Percentiles rank a stretch among this genome's conserved stretches.
Conservation (phyloP, 2,329 filamentous ascomycete species). For the Fusarium sp. region DNA sequence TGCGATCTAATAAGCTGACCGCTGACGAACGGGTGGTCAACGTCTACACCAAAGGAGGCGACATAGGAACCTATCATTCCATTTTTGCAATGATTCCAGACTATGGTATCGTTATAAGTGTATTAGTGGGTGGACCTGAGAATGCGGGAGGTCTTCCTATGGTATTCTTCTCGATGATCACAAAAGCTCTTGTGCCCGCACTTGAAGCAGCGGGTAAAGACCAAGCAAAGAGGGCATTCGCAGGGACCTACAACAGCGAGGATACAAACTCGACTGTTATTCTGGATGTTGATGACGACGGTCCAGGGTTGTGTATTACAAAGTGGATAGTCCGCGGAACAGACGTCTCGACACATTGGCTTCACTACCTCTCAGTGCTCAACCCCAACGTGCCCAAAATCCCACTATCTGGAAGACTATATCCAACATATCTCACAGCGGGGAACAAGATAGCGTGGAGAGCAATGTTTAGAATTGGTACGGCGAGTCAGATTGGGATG, state of each 20-base stretch:
- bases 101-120: slow-evolving; percentile 1
- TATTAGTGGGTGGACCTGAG: neutral
- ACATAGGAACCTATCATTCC: slow-evolving; percentile 3
- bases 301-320: neutral
- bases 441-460: neutral
- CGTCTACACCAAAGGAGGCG: slow-evolving; percentile 7
- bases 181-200: neutral
- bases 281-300: neutral
- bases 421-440: neutral
- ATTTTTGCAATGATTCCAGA: slow-evolving; percentile 1
- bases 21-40: neutral
- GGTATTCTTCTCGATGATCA: slow-evolving; percentile 1
- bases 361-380: neutral
- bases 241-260: neutral
- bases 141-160: neutral
- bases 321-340: slow-evolving; percentile 4
- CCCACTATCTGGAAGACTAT: neutral
- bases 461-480: neutral
- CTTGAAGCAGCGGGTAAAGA: slow-evolving; percentile 4
- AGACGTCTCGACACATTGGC: neutral
- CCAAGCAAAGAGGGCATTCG: neutral
- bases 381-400: neutral
- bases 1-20: slow-evolving; percentile 10
- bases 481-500: neutral
- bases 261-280: neutral